phyloP scores from a whole-genome alignment of 148 eudicot species.

The Cornus suecica region DNA sequence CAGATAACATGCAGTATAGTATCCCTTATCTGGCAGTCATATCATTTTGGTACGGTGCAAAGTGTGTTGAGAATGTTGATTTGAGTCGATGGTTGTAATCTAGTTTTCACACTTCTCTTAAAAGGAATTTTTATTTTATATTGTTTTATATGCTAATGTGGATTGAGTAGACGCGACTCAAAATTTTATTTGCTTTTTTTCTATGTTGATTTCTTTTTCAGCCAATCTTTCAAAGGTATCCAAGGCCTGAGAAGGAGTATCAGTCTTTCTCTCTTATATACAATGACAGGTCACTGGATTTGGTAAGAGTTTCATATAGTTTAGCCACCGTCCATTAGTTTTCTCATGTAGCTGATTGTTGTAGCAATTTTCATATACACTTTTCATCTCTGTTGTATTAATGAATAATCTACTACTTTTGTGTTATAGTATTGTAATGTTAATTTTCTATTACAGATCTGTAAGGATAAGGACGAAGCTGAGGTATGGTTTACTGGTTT shows the following conservation, averaged over 20 bases:
- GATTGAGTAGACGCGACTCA: not conserved
- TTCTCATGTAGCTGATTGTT: not conserved
- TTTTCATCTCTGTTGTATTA: not conserved
- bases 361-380: not conserved
- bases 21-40: not conserved
- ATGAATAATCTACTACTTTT: not conserved
- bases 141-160: not conserved
- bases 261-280: conserved; percentile 95
- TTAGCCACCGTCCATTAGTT: not conserved
- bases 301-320: conserved; percentile 50
- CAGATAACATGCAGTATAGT: too few species aligned
- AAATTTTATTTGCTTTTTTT: not conserved
- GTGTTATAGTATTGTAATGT: conserved; percentile 6
- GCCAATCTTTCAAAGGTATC: conserved; percentile 97
- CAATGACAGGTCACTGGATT: conserved; percentile 83
- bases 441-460: conserved; percentile 47
- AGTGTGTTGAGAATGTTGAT: not conserved
- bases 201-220: conserved; percentile 27
- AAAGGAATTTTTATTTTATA: not conserved
- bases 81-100: not conserved
- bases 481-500: conserved; percentile 99
- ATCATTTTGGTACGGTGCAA: not conserved
- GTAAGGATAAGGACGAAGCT: conserved; percentile 99
- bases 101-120: not conserved
- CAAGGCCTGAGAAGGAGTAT: conserved; percentile 98